phyloP scores from a whole-genome alignment of 2,329 filamentous ascomycete species.

The Zelopaecilomyces penicillatus region DNA sequence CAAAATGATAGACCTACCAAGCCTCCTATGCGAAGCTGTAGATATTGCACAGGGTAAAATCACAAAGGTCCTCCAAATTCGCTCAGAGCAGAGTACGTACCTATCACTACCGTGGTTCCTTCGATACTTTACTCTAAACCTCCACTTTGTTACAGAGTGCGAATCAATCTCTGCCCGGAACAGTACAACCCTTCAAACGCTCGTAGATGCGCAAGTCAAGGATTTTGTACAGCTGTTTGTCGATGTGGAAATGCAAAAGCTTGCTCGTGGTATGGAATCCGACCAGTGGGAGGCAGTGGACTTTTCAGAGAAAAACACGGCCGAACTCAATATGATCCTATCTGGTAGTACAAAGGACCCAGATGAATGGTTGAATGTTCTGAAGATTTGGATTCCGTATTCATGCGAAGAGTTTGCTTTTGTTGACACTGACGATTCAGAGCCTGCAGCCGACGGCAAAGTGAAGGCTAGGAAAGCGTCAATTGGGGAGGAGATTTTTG shows the following conservation, averaged over 20 bases:
- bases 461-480: conserved; percentile 62
- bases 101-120: conserved; percentile 63
- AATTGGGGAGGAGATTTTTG: conserved; percentile 77
- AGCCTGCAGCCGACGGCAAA: conserved; percentile 38
- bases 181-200: conserved; percentile 64
- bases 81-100: conserved; percentile 62
- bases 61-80: conserved; percentile 66
- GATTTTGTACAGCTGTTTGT: conserved; percentile 68
- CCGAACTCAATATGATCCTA: conserved; percentile 55
- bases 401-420: conserved; percentile 26
- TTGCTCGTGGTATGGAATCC: conserved; percentile 69
- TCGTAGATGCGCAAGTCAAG: conserved; percentile 74
- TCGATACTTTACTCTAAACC: conserved; percentile 73
- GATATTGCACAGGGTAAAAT: conserved; percentile 73
- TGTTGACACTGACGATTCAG: conserved; percentile 19
- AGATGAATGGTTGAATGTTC: conserved; percentile 54
- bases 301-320: conserved; percentile 55
- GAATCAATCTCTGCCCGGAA: conserved; percentile 75
- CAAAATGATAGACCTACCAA: conserved; percentile 67
- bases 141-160: conserved; percentile 78
- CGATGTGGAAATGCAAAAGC: conserved; percentile 63
- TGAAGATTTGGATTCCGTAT: conserved; percentile 48
- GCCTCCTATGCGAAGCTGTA: conserved; percentile 69
- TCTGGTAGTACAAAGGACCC: conserved; percentile 64
- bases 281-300: conserved; percentile 76